Evolutionary conservation across 169 alveolate species (phyloP).

Genomic region (Besnoitia besnoiti): DNA sequence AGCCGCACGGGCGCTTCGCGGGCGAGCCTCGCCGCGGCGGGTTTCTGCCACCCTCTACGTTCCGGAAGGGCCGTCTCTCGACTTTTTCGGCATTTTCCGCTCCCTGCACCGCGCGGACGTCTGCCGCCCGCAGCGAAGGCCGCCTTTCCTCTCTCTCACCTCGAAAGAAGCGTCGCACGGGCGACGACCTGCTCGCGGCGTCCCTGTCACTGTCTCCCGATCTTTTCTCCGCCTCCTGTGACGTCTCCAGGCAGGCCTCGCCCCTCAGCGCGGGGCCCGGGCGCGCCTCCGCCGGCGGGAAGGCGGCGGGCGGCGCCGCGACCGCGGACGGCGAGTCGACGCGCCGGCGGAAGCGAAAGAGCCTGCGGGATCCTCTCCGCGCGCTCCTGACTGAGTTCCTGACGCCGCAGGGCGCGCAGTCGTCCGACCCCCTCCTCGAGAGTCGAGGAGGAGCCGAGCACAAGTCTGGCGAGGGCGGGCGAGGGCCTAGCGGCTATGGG

Average conservation of each 20-base stretch:
- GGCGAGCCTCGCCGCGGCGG: slow-evolving; percentile 10
- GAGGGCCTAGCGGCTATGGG: too few species aligned
- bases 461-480: too few species aligned
- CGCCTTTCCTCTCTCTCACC: neutral
- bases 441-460: too few species aligned
- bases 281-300: neutral
- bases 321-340: neutral
- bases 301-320: neutral
- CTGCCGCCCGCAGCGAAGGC: neutral
- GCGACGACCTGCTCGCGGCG: neutral
- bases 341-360: neutral
- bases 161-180: neutral
- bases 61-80: neutral
- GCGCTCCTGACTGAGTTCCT: neutral
- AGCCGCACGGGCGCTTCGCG: slow-evolving; percentile 32
- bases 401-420: neutral
- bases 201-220: too few species aligned
- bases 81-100: neutral
- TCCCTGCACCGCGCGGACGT: neutral
- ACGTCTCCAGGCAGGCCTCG: neutral
- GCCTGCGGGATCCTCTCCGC: neutral
- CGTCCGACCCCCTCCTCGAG: too few species aligned
- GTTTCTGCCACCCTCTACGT: neutral
- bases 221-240: neutral
- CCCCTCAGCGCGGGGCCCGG: neutral